Percentiles rank a stretch among this genome's conserved stretches.
Conservation (phyloP, 164 flowering plant species). For the Saururus chinensis region DNA sequence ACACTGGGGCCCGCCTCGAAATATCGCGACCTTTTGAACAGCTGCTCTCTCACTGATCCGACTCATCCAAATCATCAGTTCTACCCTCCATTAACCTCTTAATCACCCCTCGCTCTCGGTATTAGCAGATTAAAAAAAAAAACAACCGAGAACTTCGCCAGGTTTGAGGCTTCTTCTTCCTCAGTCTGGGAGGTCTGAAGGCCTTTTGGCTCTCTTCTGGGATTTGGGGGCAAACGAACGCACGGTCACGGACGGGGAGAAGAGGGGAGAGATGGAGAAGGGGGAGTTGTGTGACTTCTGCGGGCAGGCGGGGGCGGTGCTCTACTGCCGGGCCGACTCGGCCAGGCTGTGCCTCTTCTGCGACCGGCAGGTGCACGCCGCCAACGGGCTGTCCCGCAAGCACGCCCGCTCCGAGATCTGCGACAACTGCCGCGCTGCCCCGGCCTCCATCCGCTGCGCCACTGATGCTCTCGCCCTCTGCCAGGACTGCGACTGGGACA, state of each 20-base stretch:
- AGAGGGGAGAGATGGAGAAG: slow-evolving; percentile 6
- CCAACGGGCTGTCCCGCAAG: slow-evolving; percentile 52
- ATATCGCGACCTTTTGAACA: no score
- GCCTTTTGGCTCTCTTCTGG: no score
- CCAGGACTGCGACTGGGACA: slow-evolving; percentile 62
- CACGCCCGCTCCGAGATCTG: slow-evolving; percentile 63
- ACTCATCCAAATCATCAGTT: no score
- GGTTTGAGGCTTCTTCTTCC: no score
- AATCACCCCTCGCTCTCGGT: no score
- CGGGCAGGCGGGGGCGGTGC: slow-evolving; percentile 34
- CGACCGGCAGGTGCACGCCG: slow-evolving; percentile 65
- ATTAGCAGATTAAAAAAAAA: no score
- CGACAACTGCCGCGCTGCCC: slow-evolving; percentile 47
- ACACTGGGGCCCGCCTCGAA: no score
- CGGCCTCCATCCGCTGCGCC: slow-evolving; percentile 39
- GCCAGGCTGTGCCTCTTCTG: slow-evolving; percentile 71
- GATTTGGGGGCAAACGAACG: no score
- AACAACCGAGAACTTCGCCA: no score
- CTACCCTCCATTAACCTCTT: no score
- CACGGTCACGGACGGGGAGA: neutral
- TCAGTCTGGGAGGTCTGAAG: no score
- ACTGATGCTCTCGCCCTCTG: slow-evolving; percentile 49
- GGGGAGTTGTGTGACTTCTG: slow-evolving; percentile 62
- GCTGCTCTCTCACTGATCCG: no score
- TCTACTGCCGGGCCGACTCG: slow-evolving; percentile 75